Evolutionary conservation across 257 asterid species (phyloP).

Genomic region (Nyctanthes arbortristis): DNA sequence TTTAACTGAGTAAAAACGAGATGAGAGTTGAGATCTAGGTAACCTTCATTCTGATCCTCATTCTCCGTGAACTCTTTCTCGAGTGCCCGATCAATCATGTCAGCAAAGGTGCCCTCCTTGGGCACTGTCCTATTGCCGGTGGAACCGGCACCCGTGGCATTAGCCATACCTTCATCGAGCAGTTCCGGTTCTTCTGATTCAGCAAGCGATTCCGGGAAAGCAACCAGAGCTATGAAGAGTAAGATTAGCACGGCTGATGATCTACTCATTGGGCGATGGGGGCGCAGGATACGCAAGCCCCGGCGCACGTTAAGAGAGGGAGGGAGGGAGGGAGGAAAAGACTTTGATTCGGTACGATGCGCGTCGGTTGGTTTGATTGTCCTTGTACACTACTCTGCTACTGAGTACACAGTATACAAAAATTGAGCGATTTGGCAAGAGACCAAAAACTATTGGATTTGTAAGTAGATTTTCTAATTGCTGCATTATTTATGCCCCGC

Average conservation of each 20-base stretch:
- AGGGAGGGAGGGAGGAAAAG: not conserved
- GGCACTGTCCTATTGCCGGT: slow-evolving; percentile 44
- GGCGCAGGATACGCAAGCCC: slow-evolving; percentile 54
- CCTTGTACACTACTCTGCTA: slow-evolving; percentile 11
- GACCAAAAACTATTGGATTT: not conserved
- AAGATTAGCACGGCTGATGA: slow-evolving; percentile 36
- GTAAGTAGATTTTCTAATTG: too few relatives aligned
- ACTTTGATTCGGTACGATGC: slow-evolving; percentile 21
- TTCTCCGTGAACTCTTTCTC: slow-evolving; percentile 92
- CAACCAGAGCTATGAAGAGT: slow-evolving; percentile 31
- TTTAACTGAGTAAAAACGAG: not conserved
- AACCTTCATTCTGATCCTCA: slow-evolving; percentile 88
- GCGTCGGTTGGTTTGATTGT: slow-evolving; percentile 32
- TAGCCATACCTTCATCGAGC: slow-evolving; percentile 27
- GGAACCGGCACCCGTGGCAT: slow-evolving; percentile 43
- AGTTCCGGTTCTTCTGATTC: slow-evolving; percentile 40
- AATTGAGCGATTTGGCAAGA: not conserved
- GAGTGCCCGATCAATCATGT: slow-evolving; percentile 93
- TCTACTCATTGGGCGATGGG: slow-evolving; percentile 46
- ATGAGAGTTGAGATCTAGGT: slow-evolving; percentile 4
- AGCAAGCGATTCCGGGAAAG: slow-evolving; percentile 19
- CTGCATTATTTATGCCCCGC: too few relatives aligned
- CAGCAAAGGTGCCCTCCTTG: slow-evolving; percentile 88
- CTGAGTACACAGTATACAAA: not conserved
- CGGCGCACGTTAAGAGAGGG: slow-evolving; percentile 36